These are phyloP conservation scores for Ustilago lituana DNA, from an alignment of 1,284 basidiomycete genomes.

Conservation along the genomic window DNA sequence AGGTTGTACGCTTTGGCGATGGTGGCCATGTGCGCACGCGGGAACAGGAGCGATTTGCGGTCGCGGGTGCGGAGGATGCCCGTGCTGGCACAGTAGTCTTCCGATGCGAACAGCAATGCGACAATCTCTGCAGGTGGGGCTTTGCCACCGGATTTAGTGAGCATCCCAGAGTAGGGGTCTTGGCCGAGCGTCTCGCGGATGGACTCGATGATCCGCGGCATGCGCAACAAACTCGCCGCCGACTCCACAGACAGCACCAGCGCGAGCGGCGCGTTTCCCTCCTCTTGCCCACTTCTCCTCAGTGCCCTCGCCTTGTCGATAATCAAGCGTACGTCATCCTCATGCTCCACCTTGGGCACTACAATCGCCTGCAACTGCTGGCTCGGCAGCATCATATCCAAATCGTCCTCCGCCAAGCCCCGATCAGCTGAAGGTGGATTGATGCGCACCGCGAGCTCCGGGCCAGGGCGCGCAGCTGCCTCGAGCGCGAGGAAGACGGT, in stretches of 20 bases:
- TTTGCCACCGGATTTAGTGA: not conserved
- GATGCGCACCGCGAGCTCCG: constrained; percentile 64
- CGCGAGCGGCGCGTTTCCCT: constrained; percentile 31
- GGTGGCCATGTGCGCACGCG: constrained; percentile 84
- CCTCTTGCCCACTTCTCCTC: constrained; percentile 3
- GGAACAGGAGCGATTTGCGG: constrained; percentile 81
- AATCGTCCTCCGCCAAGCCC: constrained; percentile 50
- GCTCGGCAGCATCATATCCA: constrained; percentile 59
- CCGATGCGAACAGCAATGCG: constrained; percentile 61
- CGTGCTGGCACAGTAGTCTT: constrained; percentile 78
- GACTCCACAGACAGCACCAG: constrained; percentile 62
- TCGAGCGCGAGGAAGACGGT: constrained; percentile 59
- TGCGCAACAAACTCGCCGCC: constrained; percentile 52
- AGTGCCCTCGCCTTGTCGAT: constrained; percentile 41
- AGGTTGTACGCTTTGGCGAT: constrained; percentile 85
- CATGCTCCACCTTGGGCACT: constrained; percentile 62
- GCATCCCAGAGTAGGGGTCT: not conserved
- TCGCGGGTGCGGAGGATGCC: constrained; percentile 81
- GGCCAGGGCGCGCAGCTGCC: constrained; percentile 34
- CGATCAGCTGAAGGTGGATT: constrained; percentile 56
- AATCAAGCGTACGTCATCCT: constrained; percentile 51
- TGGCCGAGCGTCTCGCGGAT: constrained; percentile 9
- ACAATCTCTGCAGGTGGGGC: constrained; percentile 23
- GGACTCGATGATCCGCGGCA: constrained; percentile 52
- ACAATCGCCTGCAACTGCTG: constrained; percentile 55